Evolutionary conservation across 2,329 filamentous ascomycete species (phyloP), one percentile per base, ranked within the genome.

Genomic region (Scedosporium boydii): DNA sequence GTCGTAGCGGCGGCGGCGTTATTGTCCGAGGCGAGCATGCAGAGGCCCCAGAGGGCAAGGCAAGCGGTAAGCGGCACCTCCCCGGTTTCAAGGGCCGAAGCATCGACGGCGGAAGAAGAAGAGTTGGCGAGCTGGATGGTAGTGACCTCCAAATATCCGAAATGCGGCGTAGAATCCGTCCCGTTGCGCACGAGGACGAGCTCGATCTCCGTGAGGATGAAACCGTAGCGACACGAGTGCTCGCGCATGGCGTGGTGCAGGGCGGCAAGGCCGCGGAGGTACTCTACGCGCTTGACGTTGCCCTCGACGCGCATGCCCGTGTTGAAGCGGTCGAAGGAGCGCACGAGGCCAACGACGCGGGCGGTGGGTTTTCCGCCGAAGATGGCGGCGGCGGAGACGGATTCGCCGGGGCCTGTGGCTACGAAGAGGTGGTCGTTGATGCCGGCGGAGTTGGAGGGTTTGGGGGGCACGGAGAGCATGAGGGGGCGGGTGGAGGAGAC

Each of bases 131-230:
- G 80, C 68, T 83, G 84, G 21, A 87, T 80, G 53, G 79, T 82
- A 18, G 80, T 77, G 29, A 96, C 82, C 73, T 98, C 93, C 4
- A 97, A 79, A 74, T 87, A 91, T n/a, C 93, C 93, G 70, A 96
- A 97, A 72, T 91, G 87, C 0, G 93, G 93, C 1, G 86, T 86
- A 48, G 81, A 76, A 69, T 82, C 87, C 68, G 72, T 84, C 60
- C 93, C 92, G 67, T 89, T 90, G 69, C 93, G 90, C 1, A 96
- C 91, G 68, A 95, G 87, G 46, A 97, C 87, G 7, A 97, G 86
- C 77, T 98, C 93, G 69, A 96, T 96, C 76, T 97, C 93, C 1
- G 91, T 97, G 71, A 97, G 86, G 74, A 98, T 93, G 80, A 96
- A 98, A 62, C 93, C 93, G 74, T 97, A 98, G 64, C 93, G 87